These are phyloP conservation scores for Sporisorium sorghi DNA, from an alignment of 1,284 basidiomycete species.

Conservation along the genomic window DNA sequence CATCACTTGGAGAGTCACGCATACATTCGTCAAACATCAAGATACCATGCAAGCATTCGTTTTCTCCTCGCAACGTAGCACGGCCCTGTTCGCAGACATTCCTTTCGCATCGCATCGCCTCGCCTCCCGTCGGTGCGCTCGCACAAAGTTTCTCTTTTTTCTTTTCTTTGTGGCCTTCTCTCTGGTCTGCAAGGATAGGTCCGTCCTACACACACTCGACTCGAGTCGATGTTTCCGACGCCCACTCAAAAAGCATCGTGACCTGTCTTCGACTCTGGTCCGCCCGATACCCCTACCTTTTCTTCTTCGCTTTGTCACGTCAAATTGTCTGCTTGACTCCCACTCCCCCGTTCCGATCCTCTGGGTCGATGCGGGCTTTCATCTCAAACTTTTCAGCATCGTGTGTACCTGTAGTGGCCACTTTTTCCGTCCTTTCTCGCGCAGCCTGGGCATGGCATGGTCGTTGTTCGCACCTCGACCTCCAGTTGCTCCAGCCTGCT, in stretches of 20 bases:
- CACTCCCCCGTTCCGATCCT: background rate
- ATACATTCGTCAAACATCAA: conserved; percentile 35
- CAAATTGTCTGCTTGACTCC: conserved; percentile 42
- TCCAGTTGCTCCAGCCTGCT: background rate
- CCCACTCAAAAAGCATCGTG: conserved; percentile 23
- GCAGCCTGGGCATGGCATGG: background rate
- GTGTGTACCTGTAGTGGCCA: conserved; percentile 48
- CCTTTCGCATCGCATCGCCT: conserved; percentile 19
- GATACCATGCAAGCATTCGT: conserved; percentile 50
- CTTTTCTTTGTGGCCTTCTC: conserved; percentile 1
- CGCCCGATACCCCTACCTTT: conserved; percentile 39
- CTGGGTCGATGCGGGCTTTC: conserved; percentile 17
- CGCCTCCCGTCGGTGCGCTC: conserved; percentile 17
- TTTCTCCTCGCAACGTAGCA: conserved; percentile 36
- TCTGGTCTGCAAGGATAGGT: conserved; percentile 38
- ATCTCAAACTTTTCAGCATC: conserved; percentile 28
- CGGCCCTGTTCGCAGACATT: conserved; percentile 39
- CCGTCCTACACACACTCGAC: conserved; percentile 30
- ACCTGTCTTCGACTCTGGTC: conserved; percentile 31
- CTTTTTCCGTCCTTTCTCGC: conserved; percentile 2
- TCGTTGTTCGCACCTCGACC: background rate
- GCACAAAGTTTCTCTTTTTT: conserved; percentile 3
- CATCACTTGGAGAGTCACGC: conserved; percentile 49
- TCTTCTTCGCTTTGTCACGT: conserved; percentile 13
- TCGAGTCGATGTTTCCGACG: conserved; percentile 22